Evolutionary conservation across 2,329 filamentous ascomycete species (phyloP), one percentile per base, ranked within the genome.

Genomic region (Trichoderma pleuroti): DNA sequence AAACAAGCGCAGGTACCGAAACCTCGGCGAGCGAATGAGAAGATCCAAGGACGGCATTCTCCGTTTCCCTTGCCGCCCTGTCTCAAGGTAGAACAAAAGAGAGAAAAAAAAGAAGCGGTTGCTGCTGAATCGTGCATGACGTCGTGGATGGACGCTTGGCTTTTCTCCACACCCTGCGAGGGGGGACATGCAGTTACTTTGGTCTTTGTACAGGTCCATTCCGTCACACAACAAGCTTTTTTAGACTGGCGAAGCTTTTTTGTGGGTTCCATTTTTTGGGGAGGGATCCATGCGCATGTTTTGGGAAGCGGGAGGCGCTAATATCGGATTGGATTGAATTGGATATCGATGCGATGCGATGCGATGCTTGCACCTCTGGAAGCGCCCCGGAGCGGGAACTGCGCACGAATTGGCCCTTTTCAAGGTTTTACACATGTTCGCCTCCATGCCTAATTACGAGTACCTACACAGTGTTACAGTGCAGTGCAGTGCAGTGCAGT

Each of bases 211-310:
- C 46, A 52, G 46, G 24, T 62, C 42, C 42, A 34, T 34, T 49
- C 7, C n/a, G n/a, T 64, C 28, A 52, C 59, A 12, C 30, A 64
- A 64, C 61, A 64, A 64, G 61, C 61, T 64, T 64, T 64, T 52
- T 64, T 64, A 64, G 61, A 36, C 61, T 64, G 61, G 61, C 42
- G 61, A 64, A 34, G 14, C 61, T 24, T 52, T 52, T 52, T 52
- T 52, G 46, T 52, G 46, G 46, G 21, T 12, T 36, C 11, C 12
- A 52, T n/a, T n/a, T 42, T 42, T 4, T 14, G 8, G 9, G 39
- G 39, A 16, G 34, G n/a, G 61, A 28, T 30, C 26, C 52, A 11
- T 56, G 52, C 52, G 52, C 52, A 56, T 30, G 52, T 30, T 21
- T 52, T 52, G 46, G 21, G 26, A 21, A 18, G 52, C 52, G 52